These are phyloP conservation scores for Pyrrhoderma noxium DNA, from an alignment of 1,284 basidiomycete species.

Conservation along the genomic window DNA sequence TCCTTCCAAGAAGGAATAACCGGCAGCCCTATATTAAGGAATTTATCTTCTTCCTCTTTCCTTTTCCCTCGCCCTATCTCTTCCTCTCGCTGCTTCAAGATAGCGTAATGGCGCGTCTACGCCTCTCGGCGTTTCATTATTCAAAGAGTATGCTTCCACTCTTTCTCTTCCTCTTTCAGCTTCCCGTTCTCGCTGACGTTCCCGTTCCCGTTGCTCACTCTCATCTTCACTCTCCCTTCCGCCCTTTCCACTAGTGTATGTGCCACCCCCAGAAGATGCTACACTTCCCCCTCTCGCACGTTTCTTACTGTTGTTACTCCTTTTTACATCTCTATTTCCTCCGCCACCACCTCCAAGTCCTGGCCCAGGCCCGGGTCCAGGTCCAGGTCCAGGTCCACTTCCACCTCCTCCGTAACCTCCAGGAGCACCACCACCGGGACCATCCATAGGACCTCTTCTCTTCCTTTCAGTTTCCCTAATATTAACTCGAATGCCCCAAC, in stretches of 20 bases:
- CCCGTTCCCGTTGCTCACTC: not conserved
- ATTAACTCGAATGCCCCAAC: constrained; percentile 62
- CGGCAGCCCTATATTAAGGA: too few species aligned
- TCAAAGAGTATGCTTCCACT: not conserved
- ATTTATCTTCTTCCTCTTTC: not conserved
- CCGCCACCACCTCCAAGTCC: not conserved
- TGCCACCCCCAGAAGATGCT: too few species aligned
- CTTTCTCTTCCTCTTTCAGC: constrained; percentile 47
- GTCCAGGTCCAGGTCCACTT: not conserved
- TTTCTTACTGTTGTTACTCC: too few species aligned
- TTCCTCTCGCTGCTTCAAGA: constrained; percentile 11
- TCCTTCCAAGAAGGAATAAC: too few species aligned
- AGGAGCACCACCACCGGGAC: not conserved
- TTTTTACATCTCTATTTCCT: not conserved
- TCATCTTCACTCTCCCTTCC: not conserved
- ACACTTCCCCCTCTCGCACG: too few species aligned
- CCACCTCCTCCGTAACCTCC: not conserved
- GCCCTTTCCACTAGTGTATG: too few species aligned
- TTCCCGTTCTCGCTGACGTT: not conserved
- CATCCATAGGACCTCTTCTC: constrained; percentile 29
- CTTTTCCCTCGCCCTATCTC: constrained; percentile 1
- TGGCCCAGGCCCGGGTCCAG: not conserved
- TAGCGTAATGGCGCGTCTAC: constrained; percentile 16
- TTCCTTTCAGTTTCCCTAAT: constrained; percentile 63
- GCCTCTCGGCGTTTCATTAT: constrained; percentile 1